Evolutionary conservation across 2,329 filamentous ascomycete species (phyloP), one percentile per base, ranked within the genome.

Genomic region (Paraphaeosphaeria minitans): DNA sequence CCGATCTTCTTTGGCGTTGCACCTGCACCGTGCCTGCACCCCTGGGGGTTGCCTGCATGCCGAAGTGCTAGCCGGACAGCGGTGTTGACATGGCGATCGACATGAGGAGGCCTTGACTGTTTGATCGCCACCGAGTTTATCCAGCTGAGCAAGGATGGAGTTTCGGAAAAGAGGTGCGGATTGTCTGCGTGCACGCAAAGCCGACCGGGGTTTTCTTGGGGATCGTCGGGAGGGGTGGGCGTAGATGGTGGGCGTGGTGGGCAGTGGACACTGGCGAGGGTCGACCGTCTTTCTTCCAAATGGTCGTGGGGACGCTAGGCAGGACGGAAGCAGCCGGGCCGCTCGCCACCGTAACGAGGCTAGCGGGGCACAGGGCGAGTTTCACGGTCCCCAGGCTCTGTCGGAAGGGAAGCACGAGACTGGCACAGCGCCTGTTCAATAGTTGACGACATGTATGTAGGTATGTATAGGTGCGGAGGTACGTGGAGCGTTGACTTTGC

Each of bases 361-460:
- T 35, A 51, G 52, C 35, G 53, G 57, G 29, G 48, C 53, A 45
- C 21, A 53, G 49, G 22, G 37, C 48, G n/a, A 46, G 35, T 47
- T 31, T 47, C 42, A 45, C 19, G 7, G 19, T 4, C 19, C 31
- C 29, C n/a, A 48, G 22, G 42, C 31, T 31, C 45, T 33, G 53
- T 35, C 35, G 43, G 50, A 57, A 46, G 53, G 43, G 50, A 57
- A 46, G 53, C 50, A 60, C 50, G 33, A 55, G 22, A 24, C 47
- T 29, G 54, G 37, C 42, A 60, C 58, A 57, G 42, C 54, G 39
- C 55, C 41, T 41, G 29, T 50, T 55, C 58, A 57, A 60, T 60
- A 57, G 41, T 55, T 42, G 54, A 55, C 54, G 50, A 37, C 58
- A 60, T 54, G 52, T 41, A 55, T 37, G 37, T 35, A 21, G n/a